Percentiles rank a stretch among this genome's conserved stretches.
Evolutionary conservation across 345 rosid genomes (phyloP).

Genomic region (Atalantia buxifolia): DNA sequence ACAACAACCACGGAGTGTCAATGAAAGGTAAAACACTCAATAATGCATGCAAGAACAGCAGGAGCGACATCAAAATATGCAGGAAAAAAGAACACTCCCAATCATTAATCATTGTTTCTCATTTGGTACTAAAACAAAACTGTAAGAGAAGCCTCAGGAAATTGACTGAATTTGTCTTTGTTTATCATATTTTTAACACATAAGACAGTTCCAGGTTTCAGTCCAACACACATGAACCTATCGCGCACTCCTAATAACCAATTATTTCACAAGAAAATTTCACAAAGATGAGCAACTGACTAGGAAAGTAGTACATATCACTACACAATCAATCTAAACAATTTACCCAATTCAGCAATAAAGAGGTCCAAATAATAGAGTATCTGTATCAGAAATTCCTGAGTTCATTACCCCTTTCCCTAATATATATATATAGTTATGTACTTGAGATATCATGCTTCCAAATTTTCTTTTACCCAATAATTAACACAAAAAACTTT

Average conservation of each 20-base stretch:
- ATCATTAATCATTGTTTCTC: not conserved
- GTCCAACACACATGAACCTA: not conserved
- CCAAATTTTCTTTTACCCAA: not conserved
- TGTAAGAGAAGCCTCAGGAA: not conserved
- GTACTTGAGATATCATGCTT: not conserved
- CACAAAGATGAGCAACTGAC: not conserved
- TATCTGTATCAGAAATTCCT: not conserved
- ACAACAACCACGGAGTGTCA: not conserved
- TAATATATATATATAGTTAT: too few relatives aligned
- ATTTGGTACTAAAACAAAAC: not conserved
- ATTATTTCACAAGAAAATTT: not conserved
- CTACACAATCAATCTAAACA: not conserved
- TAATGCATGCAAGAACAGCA: not conserved
- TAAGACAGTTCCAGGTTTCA: not conserved
- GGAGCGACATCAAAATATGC: not conserved
- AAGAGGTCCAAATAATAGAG: not conserved
- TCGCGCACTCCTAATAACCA: not conserved
- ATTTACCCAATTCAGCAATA: not conserved
- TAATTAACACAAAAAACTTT: not conserved
- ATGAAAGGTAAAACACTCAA: not conserved
- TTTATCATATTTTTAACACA: not conserved
- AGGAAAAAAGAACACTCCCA: not conserved
- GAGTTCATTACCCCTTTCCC: not conserved
- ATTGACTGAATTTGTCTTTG: not conserved
- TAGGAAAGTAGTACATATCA: not conserved